Conservation (phyloP, 1,284 basidiomycete genomes). For the Ceratobasidium sp. region DNA sequence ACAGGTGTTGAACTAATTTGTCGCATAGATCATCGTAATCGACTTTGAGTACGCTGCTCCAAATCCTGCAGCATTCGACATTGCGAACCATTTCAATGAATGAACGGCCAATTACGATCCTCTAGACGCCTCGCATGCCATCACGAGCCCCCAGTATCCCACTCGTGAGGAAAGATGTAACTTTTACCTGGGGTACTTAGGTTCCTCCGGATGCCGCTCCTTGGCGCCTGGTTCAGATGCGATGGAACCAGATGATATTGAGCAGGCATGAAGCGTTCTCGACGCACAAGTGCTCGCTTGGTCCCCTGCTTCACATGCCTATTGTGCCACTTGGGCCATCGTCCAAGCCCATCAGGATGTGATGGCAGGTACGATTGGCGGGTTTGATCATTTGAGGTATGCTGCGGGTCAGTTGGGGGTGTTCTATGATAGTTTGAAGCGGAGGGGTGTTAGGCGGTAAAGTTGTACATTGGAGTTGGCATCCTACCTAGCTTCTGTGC, state of each 20-base stretch:
- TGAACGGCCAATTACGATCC: constrained; percentile 90
- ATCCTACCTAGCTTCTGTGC: no score
- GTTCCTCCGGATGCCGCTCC: no score
- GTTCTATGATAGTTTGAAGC: constrained; percentile 41
- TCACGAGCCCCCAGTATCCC: constrained; percentile 74
- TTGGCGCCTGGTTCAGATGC: no score
- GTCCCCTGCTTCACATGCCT: constrained; percentile 85
- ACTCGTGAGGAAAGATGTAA: constrained; percentile 72
- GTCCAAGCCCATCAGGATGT: constrained; percentile 86
- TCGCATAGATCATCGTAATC: constrained; percentile 81
- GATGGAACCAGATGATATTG: no score
- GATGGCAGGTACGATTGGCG: constrained; percentile 56
- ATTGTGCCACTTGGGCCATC: constrained; percentile 93
- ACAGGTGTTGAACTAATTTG: neutral
- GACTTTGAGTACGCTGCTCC: constrained; percentile 94
- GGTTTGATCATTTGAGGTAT: constrained; percentile 81
- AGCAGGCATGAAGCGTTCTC: no score
- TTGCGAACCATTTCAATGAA: constrained; percentile 95
- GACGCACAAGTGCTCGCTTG: constrained; percentile 82
- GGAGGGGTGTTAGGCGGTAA: constrained; percentile 40
- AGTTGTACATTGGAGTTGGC: no score
- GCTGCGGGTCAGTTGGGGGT: constrained; percentile 64
- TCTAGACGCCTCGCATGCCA: constrained; percentile 72
- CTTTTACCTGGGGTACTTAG: constrained; percentile 85
- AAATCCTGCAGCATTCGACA: constrained; percentile 89